A percentile compares a stretch with the other conserved stretches of the same genome.
Conservation (phyloP, 371 early-diverging fungal genomes). For the Mortierella sp. region DNA sequence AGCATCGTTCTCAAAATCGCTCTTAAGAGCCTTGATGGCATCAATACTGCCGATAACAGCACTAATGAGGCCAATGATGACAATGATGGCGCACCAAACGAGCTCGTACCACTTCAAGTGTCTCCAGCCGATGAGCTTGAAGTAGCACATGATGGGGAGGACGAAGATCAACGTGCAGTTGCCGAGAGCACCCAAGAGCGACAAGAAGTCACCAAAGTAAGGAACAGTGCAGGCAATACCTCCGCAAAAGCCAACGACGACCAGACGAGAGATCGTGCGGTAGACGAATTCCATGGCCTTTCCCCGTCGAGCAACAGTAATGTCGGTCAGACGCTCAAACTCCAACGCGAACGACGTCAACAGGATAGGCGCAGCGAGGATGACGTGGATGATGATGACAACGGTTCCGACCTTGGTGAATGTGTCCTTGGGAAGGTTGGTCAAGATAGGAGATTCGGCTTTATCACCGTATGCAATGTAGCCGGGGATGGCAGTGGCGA, state of each 20-base stretch:
- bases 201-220: conserved; percentile 80
- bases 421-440: conserved; percentile 72
- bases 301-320: conserved; percentile 67
- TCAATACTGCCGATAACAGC: conserved; percentile 80
- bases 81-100: conserved; percentile 68
- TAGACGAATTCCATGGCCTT: conserved; percentile 61
- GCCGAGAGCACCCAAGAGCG: conserved; percentile 81
- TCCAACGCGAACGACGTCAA: conserved; percentile 81
- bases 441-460: conserved; percentile 76
- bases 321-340: conserved; percentile 70
- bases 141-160: conserved; percentile 81
- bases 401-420: conserved; percentile 73
- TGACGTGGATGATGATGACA: conserved; percentile 83
- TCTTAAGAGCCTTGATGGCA: conserved; percentile 60
- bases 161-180: conserved; percentile 82
- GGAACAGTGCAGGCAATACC: conserved; percentile 76
- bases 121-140: conserved; percentile 73
- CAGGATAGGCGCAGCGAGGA: conserved; percentile 82
- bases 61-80: conserved; percentile 75
- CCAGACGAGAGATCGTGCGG: conserved; percentile 65
- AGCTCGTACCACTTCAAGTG: conserved; percentile 69
- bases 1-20: conserved; percentile 8
- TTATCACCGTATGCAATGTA: conserved; percentile 82
- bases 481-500: conserved; percentile 81
- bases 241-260: conserved; percentile 61